Evolutionary conservation across 495 filamentous ascomycete species (phyloP), one percentile per base, ranked within the genome.

Genomic region (Hamigera avellanea): DNA sequence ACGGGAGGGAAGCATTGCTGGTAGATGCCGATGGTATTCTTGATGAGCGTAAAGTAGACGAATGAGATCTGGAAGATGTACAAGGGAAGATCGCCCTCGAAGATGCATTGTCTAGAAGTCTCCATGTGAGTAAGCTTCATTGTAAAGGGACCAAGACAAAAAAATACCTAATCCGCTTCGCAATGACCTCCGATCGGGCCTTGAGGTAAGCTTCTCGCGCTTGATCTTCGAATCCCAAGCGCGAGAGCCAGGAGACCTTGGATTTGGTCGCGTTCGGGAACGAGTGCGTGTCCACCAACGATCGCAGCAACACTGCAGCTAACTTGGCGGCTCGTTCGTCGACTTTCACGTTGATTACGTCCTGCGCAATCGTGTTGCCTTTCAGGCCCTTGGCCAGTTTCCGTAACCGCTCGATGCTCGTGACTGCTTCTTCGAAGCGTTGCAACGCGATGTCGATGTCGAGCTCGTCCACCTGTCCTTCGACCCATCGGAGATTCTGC

Each of bases 51-150:
- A 66, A 99, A 99, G 57, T 94, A 94, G 35, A 95, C 87, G 43
- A 82, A 93, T 2, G 91, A 89, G n/a, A 99, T 72, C 53, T 94
- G 82, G 64, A 82, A 93, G 49, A 96, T 87, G 59, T 99, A 95
- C 7, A 83, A 72, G 12, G 80, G 82, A 5, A 96, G 74, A 48
- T 93, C 79, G 23, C 91, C 91, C 56, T 93, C 86, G 57, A 96
- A 95, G 39, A 89, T 78, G 51, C 87, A 93, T 67, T 87, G 82
- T 42, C 86, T 91, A 39, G 37, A 10, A 28, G 5, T 15, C n/a
- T 8, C 13, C 12, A 36, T 28, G 27, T n/a, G 8, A 37, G 8
- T 17, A 14, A 21, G 25, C 3, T 8, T 5, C 26, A 14, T 10
- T 36, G 16, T 13, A 19, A n/a, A 26, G 19, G 33, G 14, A 6